phyloP scores from a whole-genome alignment of 306 rosid genomes.

The Vigna mungo region DNA sequence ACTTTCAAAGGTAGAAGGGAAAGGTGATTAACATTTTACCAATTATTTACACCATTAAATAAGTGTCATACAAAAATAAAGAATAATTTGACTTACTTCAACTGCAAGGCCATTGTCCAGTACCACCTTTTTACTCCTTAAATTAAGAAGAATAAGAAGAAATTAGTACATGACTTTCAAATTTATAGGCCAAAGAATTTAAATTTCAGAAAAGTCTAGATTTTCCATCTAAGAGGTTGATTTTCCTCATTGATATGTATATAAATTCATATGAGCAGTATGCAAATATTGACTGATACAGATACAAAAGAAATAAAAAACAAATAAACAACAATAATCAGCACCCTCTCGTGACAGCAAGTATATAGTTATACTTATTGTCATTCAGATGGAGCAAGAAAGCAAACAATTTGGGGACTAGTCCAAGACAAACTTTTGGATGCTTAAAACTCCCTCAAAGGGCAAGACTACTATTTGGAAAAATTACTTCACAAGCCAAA shows the following conservation, averaged over 20 bases:
- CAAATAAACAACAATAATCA: slow-evolving; percentile 16
- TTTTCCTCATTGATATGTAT: slow-evolving; percentile 13
- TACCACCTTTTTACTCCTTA: slow-evolving; percentile 76
- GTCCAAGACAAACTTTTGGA: background rate
- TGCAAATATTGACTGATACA: slow-evolving; percentile 31
- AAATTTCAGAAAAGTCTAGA: slow-evolving; percentile 2
- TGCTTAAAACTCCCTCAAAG: background rate
- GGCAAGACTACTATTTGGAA: background rate
- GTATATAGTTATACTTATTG: slow-evolving; percentile 5
- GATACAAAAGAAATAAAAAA: slow-evolving; percentile 23
- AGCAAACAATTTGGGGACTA: background rate
- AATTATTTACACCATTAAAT: slow-evolving; percentile 22
- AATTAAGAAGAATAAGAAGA: slow-evolving; percentile 2
- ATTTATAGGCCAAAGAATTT: slow-evolving; percentile 29
- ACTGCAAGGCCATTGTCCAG: slow-evolving; percentile 74
- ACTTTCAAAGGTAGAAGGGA: slow-evolving; percentile 19
- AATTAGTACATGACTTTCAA: slow-evolving; percentile 36
- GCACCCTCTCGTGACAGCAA: background rate
- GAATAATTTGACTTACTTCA: slow-evolving; percentile 67
- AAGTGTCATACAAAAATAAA: slow-evolving; percentile 31
- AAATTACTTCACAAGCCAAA: background rate
- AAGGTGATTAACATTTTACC: background rate
- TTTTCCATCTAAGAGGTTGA: background rate
- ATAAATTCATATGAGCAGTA: slow-evolving; percentile 8
- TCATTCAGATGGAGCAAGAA: background rate